phyloP scores from a whole-genome alignment of 805 yeast genomes.

The Saturnispora galanensis region DNA sequence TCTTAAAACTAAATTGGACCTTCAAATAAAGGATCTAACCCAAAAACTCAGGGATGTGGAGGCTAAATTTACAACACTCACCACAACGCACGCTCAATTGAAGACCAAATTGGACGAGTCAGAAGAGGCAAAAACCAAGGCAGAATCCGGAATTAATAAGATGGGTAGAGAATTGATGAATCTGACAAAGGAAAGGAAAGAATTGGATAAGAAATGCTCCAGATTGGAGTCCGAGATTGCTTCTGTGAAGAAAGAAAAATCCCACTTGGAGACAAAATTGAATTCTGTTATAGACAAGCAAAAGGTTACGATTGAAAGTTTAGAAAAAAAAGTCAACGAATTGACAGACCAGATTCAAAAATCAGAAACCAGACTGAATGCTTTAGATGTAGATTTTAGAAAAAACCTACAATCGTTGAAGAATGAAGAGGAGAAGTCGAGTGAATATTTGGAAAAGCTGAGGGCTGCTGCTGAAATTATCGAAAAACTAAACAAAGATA shows the following conservation, averaged over 20 bases:
- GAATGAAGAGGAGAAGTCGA: conserved; percentile 17
- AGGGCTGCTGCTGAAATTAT: conserved; percentile 21
- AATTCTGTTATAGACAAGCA: conserved; percentile 18
- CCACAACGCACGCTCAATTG: conserved; percentile 19
- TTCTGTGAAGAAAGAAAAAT: conserved; percentile 26
- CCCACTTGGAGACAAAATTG: conserved; percentile 15
- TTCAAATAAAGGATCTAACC: conserved; percentile 19
- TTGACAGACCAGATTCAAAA: conserved; percentile 16
- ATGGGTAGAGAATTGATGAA: conserved; percentile 77
- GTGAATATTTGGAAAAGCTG: conserved; percentile 15
- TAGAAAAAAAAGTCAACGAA: conserved; percentile 15
- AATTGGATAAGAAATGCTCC: conserved; percentile 34
- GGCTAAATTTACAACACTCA: conserved; percentile 15
- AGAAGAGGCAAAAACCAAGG: conserved; percentile 33
- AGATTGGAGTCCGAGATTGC: conserved; percentile 33
- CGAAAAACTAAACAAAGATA: conserved; percentile 21
- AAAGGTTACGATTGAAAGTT: conserved; percentile 16
- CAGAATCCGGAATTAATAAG: conserved; percentile 83
- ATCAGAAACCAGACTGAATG: conserved; percentile 19
- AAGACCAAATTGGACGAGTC: conserved; percentile 23
- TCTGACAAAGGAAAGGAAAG: conserved; percentile 49
- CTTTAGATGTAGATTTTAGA: conserved; percentile 17
- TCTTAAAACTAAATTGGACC: conserved; percentile 26
- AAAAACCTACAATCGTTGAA: conserved; percentile 20
- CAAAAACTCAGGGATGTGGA: conserved; percentile 17